Base-by-base conservation (phyloP, 345 rosid genomes). In the Populus euphratica region DNA sequence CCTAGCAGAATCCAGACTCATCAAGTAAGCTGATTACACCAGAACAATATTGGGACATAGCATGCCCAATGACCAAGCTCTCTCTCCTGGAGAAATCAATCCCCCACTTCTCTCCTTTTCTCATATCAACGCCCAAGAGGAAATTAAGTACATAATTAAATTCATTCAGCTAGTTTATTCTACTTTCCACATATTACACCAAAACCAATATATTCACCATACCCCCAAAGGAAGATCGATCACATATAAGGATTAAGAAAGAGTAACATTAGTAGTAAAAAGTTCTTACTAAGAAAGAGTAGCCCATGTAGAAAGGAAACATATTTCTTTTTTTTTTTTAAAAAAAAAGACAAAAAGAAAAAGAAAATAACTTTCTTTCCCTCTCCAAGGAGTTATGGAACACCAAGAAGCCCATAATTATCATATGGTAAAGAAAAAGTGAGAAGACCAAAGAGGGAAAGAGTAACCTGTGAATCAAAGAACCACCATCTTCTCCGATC, bases 391-490 rank as follows among this genome's bases (percentile, higher is more conserved):
- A 59, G 63, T 59, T 59, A n/a, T 59, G 63, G 29, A 59, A 59
- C 29, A 78, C 82, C 33, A 29, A 35, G 49, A 36, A 31, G 35
- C 78, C 39, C 41, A 71, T 68, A 68, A 78, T 76, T 71, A 65
- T 52, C 41, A 70, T 29, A 76, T 52, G 61, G 79, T 72, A 79
- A 73, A 16, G n/a, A 18, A 64, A 75, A 64, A 75, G 69, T 33
- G 80, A 17, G 41, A 83, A 77, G 61, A 27, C 21, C 62, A 47
- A 44, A 39, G 72, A 77, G 70, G n/a, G 14, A 70, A 71, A 77
- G 79, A 61, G 31, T 38, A 69, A 41, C 75, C 63, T 74, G 84
- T 81, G 86, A 90, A 81, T 72, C 78, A 81, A 77, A 83, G 73
- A 81, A 56, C 73, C n/a, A 74, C 79, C 79, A 38, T 33, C 62